These are phyloP conservation scores for Euphorbia lathyris DNA, from an alignment of 345 rosid species.

Conservation along the genomic window DNA sequence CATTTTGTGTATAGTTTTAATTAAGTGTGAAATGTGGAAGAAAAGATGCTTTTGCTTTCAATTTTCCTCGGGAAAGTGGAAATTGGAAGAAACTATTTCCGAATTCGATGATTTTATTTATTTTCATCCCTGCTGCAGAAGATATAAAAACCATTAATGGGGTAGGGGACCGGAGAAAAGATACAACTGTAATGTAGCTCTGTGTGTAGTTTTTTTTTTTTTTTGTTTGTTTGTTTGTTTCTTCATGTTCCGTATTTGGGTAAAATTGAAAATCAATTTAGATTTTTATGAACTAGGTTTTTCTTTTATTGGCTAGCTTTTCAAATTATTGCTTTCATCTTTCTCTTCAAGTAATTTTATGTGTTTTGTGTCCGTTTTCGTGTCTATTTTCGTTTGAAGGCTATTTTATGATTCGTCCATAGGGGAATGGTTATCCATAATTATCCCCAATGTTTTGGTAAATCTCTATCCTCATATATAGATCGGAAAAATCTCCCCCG, in stretches of 20 bases:
- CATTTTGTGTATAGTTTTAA: slow-evolving; percentile 21
- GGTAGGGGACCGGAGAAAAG: slow-evolving; percentile 20
- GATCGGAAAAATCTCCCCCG: too few species aligned
- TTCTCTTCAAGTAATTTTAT: too few species aligned
- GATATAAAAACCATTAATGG: slow-evolving; percentile 8
- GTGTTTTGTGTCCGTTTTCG: too few species aligned
- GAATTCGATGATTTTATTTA: background rate
- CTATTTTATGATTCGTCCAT: too few species aligned
- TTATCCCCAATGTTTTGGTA: too few species aligned
- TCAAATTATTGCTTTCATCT: slow-evolving; percentile 10
- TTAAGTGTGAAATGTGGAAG: background rate
- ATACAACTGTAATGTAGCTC: background rate
- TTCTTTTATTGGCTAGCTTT: background rate
- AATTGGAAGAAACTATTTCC: slow-evolving; percentile 16
- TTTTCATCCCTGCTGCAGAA: too few species aligned
- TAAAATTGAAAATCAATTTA: background rate
- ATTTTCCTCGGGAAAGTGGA: slow-evolving; percentile 23
- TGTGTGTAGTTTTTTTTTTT: too few species aligned
- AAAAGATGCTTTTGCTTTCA: slow-evolving; percentile 1
- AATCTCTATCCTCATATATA: too few species aligned
- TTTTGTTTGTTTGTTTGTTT: too few species aligned
- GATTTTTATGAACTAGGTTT: background rate
- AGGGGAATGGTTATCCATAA: too few species aligned
- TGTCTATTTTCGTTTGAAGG: too few species aligned
- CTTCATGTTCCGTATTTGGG: background rate